Conservation (phyloP, 129 eudicot genomes). For the Flaveria bidentis region DNA sequence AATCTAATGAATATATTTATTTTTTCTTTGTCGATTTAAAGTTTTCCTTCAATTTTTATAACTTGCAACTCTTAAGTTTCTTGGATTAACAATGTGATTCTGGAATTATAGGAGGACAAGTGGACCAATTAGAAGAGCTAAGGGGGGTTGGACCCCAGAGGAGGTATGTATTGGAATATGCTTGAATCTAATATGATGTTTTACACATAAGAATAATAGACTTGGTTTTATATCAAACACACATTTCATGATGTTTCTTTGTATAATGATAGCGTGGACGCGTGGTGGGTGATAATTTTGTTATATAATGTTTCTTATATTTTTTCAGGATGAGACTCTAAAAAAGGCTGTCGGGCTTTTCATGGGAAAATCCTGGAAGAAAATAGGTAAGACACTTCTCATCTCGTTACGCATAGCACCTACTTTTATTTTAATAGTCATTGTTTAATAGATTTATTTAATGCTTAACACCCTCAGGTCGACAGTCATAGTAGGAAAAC, state of each 20-base stretch:
- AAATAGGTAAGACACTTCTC: slow-evolving; percentile 62
- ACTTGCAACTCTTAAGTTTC: background rate
- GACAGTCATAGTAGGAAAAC: background rate
- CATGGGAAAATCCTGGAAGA: slow-evolving; percentile 94
- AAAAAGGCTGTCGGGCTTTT: slow-evolving; percentile 69
- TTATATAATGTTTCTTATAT: slow-evolving; percentile 11
- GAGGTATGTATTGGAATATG: slow-evolving; percentile 59
- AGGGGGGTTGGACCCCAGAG: slow-evolving; percentile 98
- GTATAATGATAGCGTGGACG: background rate
- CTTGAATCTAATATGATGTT: background rate
- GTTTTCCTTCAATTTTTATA: background rate
- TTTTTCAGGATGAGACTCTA: slow-evolving; percentile 76
- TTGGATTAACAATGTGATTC: slow-evolving; percentile 25
- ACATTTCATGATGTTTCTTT: background rate
- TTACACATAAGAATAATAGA: slow-evolving; percentile 1
- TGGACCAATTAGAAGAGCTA: slow-evolving; percentile 97
- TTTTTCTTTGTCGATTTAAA: background rate
- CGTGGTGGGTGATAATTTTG: slow-evolving; percentile 2
- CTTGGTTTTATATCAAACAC: slow-evolving; percentile 8
- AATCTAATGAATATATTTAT: background rate
- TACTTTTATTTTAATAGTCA: slow-evolving; percentile 8
- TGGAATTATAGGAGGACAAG: slow-evolving; percentile 69
- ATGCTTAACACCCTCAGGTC: background rate
- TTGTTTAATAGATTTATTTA: slow-evolving; percentile 10
- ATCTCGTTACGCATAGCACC: slow-evolving; percentile 17